A percentile compares a stretch with the other conserved stretches of the same genome.
Evolutionary conservation across 2,329 filamentous ascomycete species (phyloP).

Genomic region (Aspergillus spinulosporus): DNA sequence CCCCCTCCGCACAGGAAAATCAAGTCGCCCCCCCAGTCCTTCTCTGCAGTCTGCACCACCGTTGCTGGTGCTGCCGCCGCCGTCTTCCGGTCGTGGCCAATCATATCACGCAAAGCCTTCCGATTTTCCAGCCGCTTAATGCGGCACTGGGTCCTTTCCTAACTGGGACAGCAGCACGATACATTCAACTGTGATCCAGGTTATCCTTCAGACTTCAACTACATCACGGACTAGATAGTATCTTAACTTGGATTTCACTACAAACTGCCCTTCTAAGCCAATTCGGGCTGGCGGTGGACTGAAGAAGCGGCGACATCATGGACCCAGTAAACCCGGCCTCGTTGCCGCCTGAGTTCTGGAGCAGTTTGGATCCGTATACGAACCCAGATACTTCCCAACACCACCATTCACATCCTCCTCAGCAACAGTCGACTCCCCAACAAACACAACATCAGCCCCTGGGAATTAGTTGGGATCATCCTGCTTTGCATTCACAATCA

Average conservation of each 20-base stretch:
- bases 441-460: conserved; percentile 28
- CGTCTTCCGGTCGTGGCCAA: conserved; percentile 17
- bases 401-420: conserved; percentile 25
- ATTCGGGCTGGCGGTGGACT: conserved; percentile 8
- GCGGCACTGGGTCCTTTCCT: conserved; percentile 20
- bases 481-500: conserved; percentile 33
- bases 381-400: conserved; percentile 25
- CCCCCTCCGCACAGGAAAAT: background rate
- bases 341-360: conserved; percentile 41
- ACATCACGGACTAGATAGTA: conserved; percentile 11
- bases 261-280: conserved; percentile 3
- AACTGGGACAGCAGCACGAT: conserved; percentile 20
- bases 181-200: conserved; percentile 15
- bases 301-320: conserved; percentile 29
- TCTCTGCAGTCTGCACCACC: conserved; percentile 2
- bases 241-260: conserved; percentile 8
- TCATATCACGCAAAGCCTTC: conserved; percentile 1
- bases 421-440: conserved; percentile 24
- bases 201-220: conserved; percentile 2
- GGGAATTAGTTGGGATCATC: conserved; percentile 41
- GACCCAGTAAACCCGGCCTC: conserved; percentile 32
- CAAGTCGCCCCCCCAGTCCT: background rate
- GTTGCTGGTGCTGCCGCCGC: conserved; percentile 10
- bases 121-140: conserved; percentile 11
- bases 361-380: conserved; percentile 36